Conservation (phyloP, 1,284 basidiomycete species). For the Hymenochaete sp. region DNA sequence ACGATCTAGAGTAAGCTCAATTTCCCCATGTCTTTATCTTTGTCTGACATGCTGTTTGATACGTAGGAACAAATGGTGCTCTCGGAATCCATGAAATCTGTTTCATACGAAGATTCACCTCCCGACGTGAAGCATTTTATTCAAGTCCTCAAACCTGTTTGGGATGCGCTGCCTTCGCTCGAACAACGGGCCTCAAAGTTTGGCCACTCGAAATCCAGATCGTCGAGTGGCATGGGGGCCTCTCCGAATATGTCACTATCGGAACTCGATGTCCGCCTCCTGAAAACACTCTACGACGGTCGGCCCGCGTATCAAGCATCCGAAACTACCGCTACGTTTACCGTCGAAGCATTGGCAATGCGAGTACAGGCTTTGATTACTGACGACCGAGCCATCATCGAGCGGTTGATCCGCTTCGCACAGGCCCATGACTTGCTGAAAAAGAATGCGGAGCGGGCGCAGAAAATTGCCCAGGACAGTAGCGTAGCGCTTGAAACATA, state of each 20-base stretch:
- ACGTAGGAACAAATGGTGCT: conserved; percentile 7
- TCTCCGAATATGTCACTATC: conserved; percentile 51
- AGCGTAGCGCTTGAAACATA: conserved; percentile 75
- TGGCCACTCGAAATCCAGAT: conserved; percentile 35
- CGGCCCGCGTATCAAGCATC: conserved; percentile 30
- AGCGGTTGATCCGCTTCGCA: conserved; percentile 73
- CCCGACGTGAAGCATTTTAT: conserved; percentile 53
- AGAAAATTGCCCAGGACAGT: conserved; percentile 80
- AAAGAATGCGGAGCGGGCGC: conserved; percentile 82
- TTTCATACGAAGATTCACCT: conserved; percentile 25
- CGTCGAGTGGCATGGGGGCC: conserved; percentile 32
- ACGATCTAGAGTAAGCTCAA: conserved; percentile 34
- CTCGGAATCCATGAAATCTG: conserved; percentile 27
- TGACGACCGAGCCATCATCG: conserved; percentile 77
- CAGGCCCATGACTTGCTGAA: conserved; percentile 82
- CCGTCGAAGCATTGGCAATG: conserved; percentile 63
- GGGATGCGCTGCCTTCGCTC: conserved; percentile 71
- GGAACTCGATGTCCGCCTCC: conserved; percentile 69
- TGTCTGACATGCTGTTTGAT: not conserved
- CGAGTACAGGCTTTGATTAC: conserved; percentile 70
- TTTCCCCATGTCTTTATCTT: not conserved
- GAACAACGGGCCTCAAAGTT: conserved; percentile 66
- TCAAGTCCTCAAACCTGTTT: conserved; percentile 61
- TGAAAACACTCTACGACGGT: conserved; percentile 63
- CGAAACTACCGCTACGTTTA: conserved; percentile 40